These are phyloP conservation scores for Pseudogymnoascus pannorum DNA, from an alignment of 2,329 filamentous ascomycete species.

Conservation along the genomic window DNA sequence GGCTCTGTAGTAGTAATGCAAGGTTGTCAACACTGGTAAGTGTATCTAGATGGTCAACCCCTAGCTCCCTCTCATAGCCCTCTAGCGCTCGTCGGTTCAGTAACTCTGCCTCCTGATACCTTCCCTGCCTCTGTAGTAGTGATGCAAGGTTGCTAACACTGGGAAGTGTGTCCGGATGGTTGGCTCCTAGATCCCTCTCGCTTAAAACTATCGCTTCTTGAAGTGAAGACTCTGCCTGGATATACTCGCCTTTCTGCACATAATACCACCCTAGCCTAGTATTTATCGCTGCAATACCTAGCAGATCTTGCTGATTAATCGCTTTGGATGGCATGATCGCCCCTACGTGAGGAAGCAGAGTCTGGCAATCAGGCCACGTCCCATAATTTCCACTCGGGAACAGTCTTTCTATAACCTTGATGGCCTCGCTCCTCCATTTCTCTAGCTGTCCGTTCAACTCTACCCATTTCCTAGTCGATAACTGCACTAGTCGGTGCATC, in stretches of 20 bases:
- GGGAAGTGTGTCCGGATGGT: neutral
- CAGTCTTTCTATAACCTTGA: neutral
- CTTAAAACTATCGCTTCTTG: neutral
- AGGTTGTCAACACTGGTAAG: no score
- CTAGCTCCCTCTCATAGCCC: no score
- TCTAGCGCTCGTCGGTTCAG: no score
- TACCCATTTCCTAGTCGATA: constrained; percentile 14
- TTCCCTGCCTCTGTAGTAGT: no score
- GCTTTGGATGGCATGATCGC: neutral
- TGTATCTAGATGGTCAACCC: no score
- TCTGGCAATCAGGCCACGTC: constrained; percentile 6
- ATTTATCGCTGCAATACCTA: neutral
- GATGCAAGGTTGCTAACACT: neutral
- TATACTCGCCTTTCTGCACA: neutral
- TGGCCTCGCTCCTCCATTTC: neutral
- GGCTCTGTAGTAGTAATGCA: no score
- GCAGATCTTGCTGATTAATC: neutral
- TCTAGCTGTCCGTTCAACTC: neutral
- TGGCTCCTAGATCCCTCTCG: neutral
- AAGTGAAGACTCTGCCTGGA: neutral
- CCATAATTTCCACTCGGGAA: constrained; percentile 7
- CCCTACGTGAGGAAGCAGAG: constrained; percentile 1
- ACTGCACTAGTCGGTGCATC: constrained; percentile 14
- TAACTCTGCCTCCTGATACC: no score
- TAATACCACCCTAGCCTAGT: neutral